Evolutionary conservation across 495 filamentous ascomycete genomes (phyloP), one percentile per base, ranked within the genome.

Genomic region (Penicillium roqueforti): DNA sequence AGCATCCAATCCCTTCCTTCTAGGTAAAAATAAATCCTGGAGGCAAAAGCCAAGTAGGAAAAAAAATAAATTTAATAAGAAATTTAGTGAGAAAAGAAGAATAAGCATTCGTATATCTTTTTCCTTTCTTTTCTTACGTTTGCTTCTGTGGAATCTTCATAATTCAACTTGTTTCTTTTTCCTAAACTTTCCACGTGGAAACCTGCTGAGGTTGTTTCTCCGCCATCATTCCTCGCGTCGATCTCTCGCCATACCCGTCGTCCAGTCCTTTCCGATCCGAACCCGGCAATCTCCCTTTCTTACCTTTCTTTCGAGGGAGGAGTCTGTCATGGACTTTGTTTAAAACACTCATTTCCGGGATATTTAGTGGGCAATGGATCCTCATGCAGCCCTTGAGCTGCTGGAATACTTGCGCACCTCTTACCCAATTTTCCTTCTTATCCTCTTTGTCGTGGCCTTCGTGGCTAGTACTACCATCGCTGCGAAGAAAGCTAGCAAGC

Each of bases 391-490:
- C 58, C 69, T 60, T n/a, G 65, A 68, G 59, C 68, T 81, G 58
- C 67, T 83, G 56, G 60, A 69, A 47, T 75, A 67, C 57, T 64
- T 79, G 45, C 86, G 85, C 54, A 84, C 79, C 59, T 72, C 76
- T 53, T 88, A 83, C 59, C 86, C 88, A 5, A 79, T 88, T 51
- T 61, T 87, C 47, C 74, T 90, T 47, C 74, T 90, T 36, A 51
- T 85, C 47, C 77, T 90, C 65, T 91, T 90, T 64, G 69, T 88
- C 19, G 62, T 77, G 41, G 77, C 79, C 49, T 88, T 89, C 65
- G 74, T 85, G 13, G 68, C 74, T 58, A 81, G 80, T 65, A 83
- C 85, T 45, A 79, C 89, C 39, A 45, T 78, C 53, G 73, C 76
- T 14, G 77, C 83, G n/a, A 71, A 64, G 37, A 68, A 76, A 57